These are phyloP conservation scores for Chaetomium fimeti DNA, from an alignment of 495 filamentous ascomycete genomes.

Conservation along the genomic window DNA sequence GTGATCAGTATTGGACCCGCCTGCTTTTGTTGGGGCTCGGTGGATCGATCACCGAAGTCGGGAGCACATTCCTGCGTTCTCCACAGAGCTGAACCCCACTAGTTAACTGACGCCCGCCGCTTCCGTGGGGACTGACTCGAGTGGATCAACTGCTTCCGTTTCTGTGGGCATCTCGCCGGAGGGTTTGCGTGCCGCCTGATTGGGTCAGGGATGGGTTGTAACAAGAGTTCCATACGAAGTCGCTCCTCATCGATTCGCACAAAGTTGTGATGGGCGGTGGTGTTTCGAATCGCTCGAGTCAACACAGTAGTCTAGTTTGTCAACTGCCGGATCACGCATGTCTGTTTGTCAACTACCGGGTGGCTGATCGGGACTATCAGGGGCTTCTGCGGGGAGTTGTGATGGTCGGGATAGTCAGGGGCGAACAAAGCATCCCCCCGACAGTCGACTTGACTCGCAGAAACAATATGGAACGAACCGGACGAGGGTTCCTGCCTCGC, in stretches of 20 bases:
- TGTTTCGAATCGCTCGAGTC: too few species aligned
- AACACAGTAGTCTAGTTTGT: too few species aligned
- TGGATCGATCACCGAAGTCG: too few species aligned
- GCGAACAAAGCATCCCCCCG: background rate
- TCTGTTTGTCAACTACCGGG: background rate
- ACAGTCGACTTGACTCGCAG: too few species aligned
- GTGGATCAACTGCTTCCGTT: background rate
- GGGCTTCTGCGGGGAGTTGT: background rate
- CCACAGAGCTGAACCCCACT: background rate
- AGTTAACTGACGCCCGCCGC: too few species aligned
- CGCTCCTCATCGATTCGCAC: background rate
- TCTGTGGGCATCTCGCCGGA: background rate
- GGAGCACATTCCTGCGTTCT: background rate
- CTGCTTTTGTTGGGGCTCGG: background rate
- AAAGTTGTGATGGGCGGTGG: too few species aligned
- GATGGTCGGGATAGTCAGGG: conserved; percentile 5
- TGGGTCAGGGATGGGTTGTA: background rate
- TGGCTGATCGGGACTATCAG: background rate
- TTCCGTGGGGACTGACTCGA: background rate
- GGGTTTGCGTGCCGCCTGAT: background rate
- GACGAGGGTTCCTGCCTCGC: too few species aligned
- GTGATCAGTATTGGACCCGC: background rate
- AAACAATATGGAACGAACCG: too few species aligned
- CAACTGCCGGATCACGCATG: too few species aligned
- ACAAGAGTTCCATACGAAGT: too few species aligned